Evolutionary conservation across 371 early-diverging fungal genomes (phyloP).

Genomic region (Lichtheimia corymbifera): DNA sequence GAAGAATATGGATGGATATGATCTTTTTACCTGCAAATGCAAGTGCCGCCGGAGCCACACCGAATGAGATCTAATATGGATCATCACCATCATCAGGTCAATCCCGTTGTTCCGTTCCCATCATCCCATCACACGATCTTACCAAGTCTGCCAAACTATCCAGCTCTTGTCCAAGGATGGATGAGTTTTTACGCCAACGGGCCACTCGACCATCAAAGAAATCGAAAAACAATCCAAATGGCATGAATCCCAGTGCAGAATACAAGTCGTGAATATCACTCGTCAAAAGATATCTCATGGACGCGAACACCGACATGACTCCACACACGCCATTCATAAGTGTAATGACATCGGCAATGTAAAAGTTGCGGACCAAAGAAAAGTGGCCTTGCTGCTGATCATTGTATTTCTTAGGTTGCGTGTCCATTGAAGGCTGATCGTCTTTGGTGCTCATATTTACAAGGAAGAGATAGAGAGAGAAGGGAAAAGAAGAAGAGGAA

Average conservation of each 20-base stretch:
- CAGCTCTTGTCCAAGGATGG: slow-evolving; percentile 78
- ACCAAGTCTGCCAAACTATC: slow-evolving; percentile 88
- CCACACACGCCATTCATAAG: slow-evolving; percentile 88
- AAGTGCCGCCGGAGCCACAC: slow-evolving; percentile 84
- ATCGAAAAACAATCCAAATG: slow-evolving; percentile 80
- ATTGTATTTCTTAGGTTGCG: no score
- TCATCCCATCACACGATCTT: slow-evolving; percentile 13
- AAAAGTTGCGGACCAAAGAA: slow-evolving; percentile 60
- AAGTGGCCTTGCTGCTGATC: no score
- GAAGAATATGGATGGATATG: no score
- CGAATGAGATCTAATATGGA: slow-evolving; percentile 71
- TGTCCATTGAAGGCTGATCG: no score
- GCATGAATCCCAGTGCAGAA: slow-evolving; percentile 73
- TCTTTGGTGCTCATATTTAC: no score
- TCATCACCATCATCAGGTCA: neutral
- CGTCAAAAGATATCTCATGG: slow-evolving; percentile 76
- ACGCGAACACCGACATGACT: slow-evolving; percentile 73
- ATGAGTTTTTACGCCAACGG: slow-evolving; percentile 78
- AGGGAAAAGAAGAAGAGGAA: no score
- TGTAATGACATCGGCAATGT: slow-evolving; percentile 84
- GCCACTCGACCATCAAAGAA: slow-evolving; percentile 87
- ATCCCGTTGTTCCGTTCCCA: neutral
- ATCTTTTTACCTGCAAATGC: slow-evolving; percentile 65
- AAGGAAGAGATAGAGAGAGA: no score
- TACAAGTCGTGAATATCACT: slow-evolving; percentile 62